Conservation (phyloP, 768 basidiomycete species). For the Lactifluus subvellereus region DNA sequence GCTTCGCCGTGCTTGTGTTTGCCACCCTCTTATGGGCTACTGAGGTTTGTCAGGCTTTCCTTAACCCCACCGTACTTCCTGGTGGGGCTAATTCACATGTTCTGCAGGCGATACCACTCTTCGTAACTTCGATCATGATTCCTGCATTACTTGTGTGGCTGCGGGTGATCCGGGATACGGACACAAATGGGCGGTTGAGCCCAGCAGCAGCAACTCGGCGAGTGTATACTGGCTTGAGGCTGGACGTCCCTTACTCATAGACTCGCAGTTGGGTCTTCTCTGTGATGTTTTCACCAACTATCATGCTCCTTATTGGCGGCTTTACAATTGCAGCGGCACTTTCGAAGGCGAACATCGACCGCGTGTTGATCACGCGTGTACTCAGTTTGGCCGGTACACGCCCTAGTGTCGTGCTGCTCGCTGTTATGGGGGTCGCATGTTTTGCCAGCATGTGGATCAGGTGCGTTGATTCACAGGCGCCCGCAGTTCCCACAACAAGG, state of each 20-base stretch:
- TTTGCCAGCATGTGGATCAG: constrained; percentile 99
- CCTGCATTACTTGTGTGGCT: constrained; percentile 86
- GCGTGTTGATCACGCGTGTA: constrained; percentile 83
- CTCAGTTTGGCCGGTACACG: constrained; percentile 85
- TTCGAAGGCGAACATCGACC: constrained; percentile 92
- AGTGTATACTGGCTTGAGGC: constrained; percentile 27
- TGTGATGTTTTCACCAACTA: constrained; percentile 94
- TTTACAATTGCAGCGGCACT: constrained; percentile 97
- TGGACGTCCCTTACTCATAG: constrained; percentile 6
- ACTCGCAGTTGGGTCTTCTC: constrained; percentile 77
- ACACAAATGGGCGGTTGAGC: constrained; percentile 46
- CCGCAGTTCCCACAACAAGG: not conserved
- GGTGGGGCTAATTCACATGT: not conserved
- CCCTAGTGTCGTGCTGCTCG: constrained; percentile 81
- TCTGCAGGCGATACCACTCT: constrained; percentile 87
- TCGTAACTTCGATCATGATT: constrained; percentile 90
- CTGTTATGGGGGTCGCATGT: constrained; percentile 94
- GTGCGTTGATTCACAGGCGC: constrained; percentile 32
- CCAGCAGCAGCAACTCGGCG: constrained; percentile 78
- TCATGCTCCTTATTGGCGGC: constrained; percentile 96
- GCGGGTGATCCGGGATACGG: constrained; percentile 61
- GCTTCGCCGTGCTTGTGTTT: constrained; percentile 83
- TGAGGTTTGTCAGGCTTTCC: constrained; percentile 52
- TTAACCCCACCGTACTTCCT: not conserved
- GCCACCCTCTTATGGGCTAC: constrained; percentile 95